Base-by-base conservation (phyloP, 495 filamentous ascomycete species). In the Chlorociboria aeruginascens region DNA sequence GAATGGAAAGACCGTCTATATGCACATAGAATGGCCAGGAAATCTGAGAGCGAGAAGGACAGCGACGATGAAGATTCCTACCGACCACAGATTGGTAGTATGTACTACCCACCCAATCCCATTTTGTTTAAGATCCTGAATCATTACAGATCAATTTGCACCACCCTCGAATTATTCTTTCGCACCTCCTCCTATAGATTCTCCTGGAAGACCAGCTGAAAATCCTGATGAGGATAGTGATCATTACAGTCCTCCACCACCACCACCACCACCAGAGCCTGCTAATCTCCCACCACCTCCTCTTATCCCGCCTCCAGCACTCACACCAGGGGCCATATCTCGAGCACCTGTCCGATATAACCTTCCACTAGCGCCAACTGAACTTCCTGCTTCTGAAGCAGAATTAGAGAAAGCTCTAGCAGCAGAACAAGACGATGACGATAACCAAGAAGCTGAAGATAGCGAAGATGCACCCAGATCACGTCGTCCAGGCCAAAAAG, bases 1-100 rank as follows among this genome's bases (percentile, higher is more conserved):
- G 89, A 95, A 48, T 97, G 90, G 90, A 93, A 93, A 57, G 82
- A 83, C 20, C 66, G 81, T 25, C 68, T 95, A 17, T 93, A 93
- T 62, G 81, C 82, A 14, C 85, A 89, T 66, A 75, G 77, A 14
- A 76, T 51, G 43, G 50, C 56, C 17, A 33, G 52, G 30, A 62
- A 56, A 30, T 51, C 56, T 3, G 51, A 66, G 42, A 76, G 71
- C 55, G 77, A 76, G 47, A 71, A 68, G 25, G 77, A 80, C 51
- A 78, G 72, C 47, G 76, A 73, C 37, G 65, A 79, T 25, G 75
- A 77, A 9, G 73, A 80, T 35, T 66, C 67, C 7, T 65, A 65
- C 14, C 46, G 56, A 28, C 67, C 72, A 13, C 66, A 64, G 43
- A 55, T 57, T 29, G 69, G 63, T 50, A 69, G 69, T 85, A 74